Evolutionary conservation across 352 stramenopile species (phyloP).

Genomic region (Pythium dissimile): DNA sequence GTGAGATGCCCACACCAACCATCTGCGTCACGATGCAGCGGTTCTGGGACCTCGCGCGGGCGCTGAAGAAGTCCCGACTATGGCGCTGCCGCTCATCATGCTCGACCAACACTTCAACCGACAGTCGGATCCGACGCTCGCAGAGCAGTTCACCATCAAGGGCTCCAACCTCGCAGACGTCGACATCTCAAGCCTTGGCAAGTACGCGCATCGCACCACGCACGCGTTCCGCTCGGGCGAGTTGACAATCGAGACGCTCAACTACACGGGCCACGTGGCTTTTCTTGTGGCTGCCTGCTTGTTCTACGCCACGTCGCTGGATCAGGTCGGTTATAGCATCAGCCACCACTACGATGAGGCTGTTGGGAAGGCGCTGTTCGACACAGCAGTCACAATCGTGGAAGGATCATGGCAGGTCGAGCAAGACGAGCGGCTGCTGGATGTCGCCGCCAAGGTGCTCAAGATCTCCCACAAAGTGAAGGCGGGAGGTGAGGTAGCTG

Average conservation of each 20-base stretch:
- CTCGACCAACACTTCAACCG: constrained; percentile 11
- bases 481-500: neutral
- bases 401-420: constrained; percentile 11
- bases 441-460: constrained; percentile 3
- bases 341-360: constrained; percentile 17
- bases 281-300: neutral
- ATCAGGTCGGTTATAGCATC: constrained; percentile 3
- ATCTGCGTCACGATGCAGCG: constrained; percentile 7
- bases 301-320: constrained; percentile 14
- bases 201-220: constrained; percentile 1
- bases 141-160: constrained; percentile 6
- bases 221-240: neutral
- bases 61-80: constrained; percentile 19
- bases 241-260: constrained; percentile 5
- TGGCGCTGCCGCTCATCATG: neutral
- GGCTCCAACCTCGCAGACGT: neutral
- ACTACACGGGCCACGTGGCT: neutral
- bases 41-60: constrained; percentile 50
- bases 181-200: constrained; percentile 9
- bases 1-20: neutral
- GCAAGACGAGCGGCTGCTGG: neutral
- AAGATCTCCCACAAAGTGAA: neutral
- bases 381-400: constrained; percentile 4
- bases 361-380: constrained; percentile 7
- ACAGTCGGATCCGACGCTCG: constrained; percentile 1